Evolutionary conservation across 2,329 filamentous ascomycete genomes (phyloP).

Genomic region (Sporothrix sp.): DNA sequence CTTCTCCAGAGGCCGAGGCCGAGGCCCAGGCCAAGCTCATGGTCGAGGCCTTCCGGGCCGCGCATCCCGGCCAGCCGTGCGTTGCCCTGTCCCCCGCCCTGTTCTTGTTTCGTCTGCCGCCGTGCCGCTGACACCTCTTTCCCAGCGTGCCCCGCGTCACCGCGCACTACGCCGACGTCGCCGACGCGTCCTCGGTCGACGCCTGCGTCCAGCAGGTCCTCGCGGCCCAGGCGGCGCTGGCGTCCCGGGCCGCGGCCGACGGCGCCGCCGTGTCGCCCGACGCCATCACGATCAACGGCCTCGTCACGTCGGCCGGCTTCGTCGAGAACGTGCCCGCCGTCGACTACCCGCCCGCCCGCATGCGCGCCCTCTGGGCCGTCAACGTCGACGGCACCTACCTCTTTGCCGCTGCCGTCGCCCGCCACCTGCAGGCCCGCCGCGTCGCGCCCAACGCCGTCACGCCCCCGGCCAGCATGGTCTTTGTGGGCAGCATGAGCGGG

Average conservation of each 20-base stretch:
- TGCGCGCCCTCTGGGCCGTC: constrained; percentile 89
- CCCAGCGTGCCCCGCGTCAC: constrained; percentile 66
- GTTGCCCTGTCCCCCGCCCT: not conserved
- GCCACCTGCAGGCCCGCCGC: constrained; percentile 70
- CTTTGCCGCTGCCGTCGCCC: constrained; percentile 74
- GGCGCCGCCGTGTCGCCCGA: not conserved
- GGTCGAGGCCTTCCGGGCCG: constrained; percentile 63
- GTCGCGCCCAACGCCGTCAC: not conserved
- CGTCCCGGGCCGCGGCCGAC: not conserved
- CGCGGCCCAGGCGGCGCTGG: constrained; percentile 46
- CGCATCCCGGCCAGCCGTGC: constrained; percentile 67
- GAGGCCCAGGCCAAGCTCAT: constrained; percentile 65
- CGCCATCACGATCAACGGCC: constrained; percentile 62
- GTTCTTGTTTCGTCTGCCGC: too few species aligned
- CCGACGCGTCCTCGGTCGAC: constrained; percentile 68
- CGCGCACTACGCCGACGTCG: constrained; percentile 82
- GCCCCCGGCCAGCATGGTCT: constrained; percentile 72
- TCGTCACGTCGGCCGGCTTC: constrained; percentile 94
- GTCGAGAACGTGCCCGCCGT: constrained; percentile 92
- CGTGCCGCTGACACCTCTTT: too few species aligned
- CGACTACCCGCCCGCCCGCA: constrained; percentile 79
- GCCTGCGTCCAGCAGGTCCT: constrained; percentile 61
- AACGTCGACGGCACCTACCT: constrained; percentile 90
- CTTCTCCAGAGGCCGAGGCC: constrained; percentile 65
- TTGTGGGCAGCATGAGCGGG: constrained; percentile 93